phyloP scores from a whole-genome alignment of 257 asterid species.

The Primulina tabacum region DNA sequence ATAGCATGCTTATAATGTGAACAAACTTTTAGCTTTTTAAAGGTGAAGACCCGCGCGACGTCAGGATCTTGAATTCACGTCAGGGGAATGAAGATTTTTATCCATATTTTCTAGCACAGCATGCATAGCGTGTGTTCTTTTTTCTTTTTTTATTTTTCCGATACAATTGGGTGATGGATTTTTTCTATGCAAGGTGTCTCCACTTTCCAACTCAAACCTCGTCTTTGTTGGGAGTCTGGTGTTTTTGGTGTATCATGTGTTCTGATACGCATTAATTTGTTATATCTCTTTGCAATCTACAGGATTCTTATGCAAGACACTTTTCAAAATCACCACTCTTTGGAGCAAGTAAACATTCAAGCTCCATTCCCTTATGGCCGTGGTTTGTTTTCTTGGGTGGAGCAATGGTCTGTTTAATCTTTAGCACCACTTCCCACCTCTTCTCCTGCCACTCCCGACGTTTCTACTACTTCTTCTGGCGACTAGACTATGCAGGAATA shows the following conservation, averaged over 20 bases:
- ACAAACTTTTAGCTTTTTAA: too few relatives aligned
- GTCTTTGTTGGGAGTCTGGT: neutral
- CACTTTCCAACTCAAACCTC: neutral
- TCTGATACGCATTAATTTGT: neutral
- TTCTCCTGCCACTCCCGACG: slow-evolving; percentile 82
- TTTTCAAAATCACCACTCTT: slow-evolving; percentile 37
- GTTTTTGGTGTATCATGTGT: neutral
- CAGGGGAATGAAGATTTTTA: too few relatives aligned
- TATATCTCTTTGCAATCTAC: slow-evolving; percentile 17
- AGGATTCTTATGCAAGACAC: slow-evolving; percentile 49
- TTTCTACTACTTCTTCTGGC: slow-evolving; percentile 84
- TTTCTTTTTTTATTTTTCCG: too few relatives aligned
- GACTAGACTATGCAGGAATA: slow-evolving; percentile 86
- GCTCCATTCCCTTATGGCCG: slow-evolving; percentile 67
- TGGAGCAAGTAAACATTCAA: slow-evolving; percentile 25
- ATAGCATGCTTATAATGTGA: too few relatives aligned
- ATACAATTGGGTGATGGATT: neutral
- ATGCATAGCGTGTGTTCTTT: too few relatives aligned
- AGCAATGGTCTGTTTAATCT: slow-evolving; percentile 76
- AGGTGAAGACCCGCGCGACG: too few relatives aligned
- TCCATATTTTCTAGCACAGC: too few relatives aligned
- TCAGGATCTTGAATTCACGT: too few relatives aligned
- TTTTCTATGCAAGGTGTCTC: neutral
- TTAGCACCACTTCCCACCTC: slow-evolving; percentile 75
- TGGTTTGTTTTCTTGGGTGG: slow-evolving; percentile 88